A percentile compares a stretch with the other conserved stretches of the same genome.
Evolutionary conservation across 495 filamentous ascomycete species (phyloP).

Genomic region (Bathelium albidoporum): DNA sequence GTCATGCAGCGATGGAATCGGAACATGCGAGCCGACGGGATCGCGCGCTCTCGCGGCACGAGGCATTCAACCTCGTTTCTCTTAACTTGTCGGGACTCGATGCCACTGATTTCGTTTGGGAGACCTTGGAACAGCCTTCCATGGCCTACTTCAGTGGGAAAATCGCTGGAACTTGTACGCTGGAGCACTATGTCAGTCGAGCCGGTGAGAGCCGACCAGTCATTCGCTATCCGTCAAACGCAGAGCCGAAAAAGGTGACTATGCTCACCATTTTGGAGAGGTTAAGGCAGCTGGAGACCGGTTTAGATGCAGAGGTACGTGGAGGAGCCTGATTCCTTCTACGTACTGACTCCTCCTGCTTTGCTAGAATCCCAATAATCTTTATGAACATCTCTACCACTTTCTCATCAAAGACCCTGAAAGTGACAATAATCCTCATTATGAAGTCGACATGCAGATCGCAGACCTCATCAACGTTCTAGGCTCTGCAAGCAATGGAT

Average conservation of each 20-base stretch:
- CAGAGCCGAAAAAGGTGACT: slow-evolving; percentile 43
- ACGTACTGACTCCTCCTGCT: slow-evolving; percentile 1
- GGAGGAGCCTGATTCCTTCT: not conserved
- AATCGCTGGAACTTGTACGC: slow-evolving; percentile 49
- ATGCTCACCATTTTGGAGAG: slow-evolving; percentile 44
- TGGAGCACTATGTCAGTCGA: slow-evolving; percentile 47
- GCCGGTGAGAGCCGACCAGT: slow-evolving; percentile 40
- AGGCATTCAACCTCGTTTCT: slow-evolving; percentile 26
- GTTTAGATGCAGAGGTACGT: slow-evolving; percentile 50
- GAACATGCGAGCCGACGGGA: slow-evolving; percentile 22
- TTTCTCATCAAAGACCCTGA: slow-evolving; percentile 37
- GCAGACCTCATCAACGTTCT: slow-evolving; percentile 55
- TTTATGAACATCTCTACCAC: slow-evolving; percentile 30
- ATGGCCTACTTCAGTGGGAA: slow-evolving; percentile 49
- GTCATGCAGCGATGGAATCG: slow-evolving; percentile 27
- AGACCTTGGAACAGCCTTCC: slow-evolving; percentile 56
- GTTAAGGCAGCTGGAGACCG: slow-evolving; percentile 43
- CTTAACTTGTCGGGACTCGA: slow-evolving; percentile 24
- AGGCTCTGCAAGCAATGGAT: slow-evolving; percentile 39
- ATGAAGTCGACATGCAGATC: slow-evolving; percentile 56
- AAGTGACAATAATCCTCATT: slow-evolving; percentile 30
- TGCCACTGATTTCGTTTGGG: slow-evolving; percentile 43
- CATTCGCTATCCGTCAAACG: slow-evolving; percentile 39
- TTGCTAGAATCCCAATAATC: slow-evolving; percentile 25
- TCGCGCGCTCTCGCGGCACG: slow-evolving; percentile 17